These are phyloP conservation scores for Wickerhamiella bombiphila DNA, from an alignment of 805 yeast species.

Conservation along the genomic window DNA sequence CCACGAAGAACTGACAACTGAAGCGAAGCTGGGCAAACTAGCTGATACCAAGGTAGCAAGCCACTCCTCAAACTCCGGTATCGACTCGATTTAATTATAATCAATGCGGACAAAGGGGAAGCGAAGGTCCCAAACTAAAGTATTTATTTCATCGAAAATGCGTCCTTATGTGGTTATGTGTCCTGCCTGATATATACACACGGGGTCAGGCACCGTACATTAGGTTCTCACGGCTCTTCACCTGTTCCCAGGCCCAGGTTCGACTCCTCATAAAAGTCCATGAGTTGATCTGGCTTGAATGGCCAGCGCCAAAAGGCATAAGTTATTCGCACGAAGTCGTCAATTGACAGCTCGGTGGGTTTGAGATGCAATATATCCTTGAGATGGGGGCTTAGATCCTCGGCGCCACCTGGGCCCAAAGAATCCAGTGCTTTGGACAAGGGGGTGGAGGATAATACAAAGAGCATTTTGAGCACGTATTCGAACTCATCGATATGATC, in stretches of 20 bases:
- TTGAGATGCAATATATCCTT: slow-evolving; percentile 29
- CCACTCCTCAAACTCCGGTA: too few relatives aligned
- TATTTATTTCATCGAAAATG: too few relatives aligned
- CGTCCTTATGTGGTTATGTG: too few relatives aligned
- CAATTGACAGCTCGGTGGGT: slow-evolving; percentile 35
- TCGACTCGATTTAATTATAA: too few relatives aligned
- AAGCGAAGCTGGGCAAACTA: too few relatives aligned
- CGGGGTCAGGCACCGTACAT: too few relatives aligned
- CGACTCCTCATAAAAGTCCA: slow-evolving; percentile 29
- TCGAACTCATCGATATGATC: slow-evolving; percentile 45
- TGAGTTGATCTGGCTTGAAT: slow-evolving; percentile 51
- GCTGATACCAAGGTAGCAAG: too few relatives aligned
- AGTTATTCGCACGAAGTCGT: slow-evolving; percentile 41
- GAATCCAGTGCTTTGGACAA: slow-evolving; percentile 33
- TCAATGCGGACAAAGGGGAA: too few relatives aligned
- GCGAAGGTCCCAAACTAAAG: too few relatives aligned
- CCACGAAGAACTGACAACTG: too few relatives aligned
- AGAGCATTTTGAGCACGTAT: slow-evolving; percentile 46
- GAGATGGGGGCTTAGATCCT: slow-evolving; percentile 24
- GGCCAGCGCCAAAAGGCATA: slow-evolving; percentile 61
- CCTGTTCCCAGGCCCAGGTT: not conserved
- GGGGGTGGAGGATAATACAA: slow-evolving; percentile 34
- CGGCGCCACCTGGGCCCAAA: slow-evolving; percentile 68
- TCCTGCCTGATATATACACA: too few relatives aligned
- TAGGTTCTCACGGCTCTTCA: too few relatives aligned